These are phyloP conservation scores for Solanum hybrid DNA, from an alignment of 305 asterid genomes.

Conservation along the genomic window DNA sequence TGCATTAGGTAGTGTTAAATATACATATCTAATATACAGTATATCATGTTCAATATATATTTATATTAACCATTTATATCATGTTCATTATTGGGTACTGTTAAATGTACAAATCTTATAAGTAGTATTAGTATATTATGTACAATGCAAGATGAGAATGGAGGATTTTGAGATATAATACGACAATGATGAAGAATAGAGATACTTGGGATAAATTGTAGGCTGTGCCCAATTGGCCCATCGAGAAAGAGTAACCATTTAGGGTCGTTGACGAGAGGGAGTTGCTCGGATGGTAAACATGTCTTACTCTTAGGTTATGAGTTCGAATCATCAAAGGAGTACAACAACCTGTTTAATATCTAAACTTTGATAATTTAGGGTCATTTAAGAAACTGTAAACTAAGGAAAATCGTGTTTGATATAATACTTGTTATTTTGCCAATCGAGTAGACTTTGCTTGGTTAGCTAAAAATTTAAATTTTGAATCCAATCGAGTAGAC, in stretches of 20 bases:
- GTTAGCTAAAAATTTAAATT: background rate
- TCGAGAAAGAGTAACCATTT: too few relatives aligned
- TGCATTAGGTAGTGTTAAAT: background rate
- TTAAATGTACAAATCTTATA: too few relatives aligned
- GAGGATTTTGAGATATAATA: background rate
- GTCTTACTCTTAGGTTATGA: too few relatives aligned
- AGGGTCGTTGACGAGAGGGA: fast-evolving
- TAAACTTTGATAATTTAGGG: background rate
- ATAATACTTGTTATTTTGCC: background rate
- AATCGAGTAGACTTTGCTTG: background rate
- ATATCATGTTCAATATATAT: background rate
- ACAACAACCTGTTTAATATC: background rate
- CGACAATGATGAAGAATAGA: background rate
- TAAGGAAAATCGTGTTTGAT: background rate
- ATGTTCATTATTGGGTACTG: background rate
- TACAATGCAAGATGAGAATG: background rate
- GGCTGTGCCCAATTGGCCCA: too few relatives aligned
- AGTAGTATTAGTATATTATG: background rate
- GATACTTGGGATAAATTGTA: background rate
- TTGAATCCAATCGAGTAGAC: background rate
- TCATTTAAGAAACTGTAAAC: background rate
- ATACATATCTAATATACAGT: background rate
- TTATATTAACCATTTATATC: background rate
- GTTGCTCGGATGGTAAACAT: too few relatives aligned
- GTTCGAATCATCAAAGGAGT: too few relatives aligned